These are phyloP conservation scores for Aureobasidium leucospermi DNA, from an alignment of 2,329 filamentous ascomycete genomes.

Conservation along the genomic window DNA sequence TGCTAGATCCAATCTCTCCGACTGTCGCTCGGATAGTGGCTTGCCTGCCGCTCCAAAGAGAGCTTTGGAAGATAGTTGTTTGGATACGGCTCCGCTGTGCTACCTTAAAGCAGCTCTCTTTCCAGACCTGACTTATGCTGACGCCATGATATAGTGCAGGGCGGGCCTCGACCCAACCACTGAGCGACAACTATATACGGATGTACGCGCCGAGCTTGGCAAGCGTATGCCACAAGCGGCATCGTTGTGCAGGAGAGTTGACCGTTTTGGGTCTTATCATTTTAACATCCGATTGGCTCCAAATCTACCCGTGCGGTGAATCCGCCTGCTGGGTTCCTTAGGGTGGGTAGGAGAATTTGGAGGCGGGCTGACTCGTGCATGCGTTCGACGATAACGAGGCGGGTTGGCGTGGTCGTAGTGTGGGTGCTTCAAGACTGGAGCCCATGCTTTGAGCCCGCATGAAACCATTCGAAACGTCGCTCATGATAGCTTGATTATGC, in stretches of 20 bases:
- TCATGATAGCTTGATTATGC: conserved; percentile 18
- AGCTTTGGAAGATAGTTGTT: background rate
- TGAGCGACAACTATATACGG: conserved; percentile 4
- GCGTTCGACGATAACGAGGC: conserved; percentile 11
- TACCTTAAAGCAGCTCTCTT: background rate
- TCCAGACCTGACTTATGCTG: conserved; percentile 9
- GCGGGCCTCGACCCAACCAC: conserved; percentile 3
- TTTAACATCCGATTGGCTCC: background rate
- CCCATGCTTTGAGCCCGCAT: conserved; percentile 13
- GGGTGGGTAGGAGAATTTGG: conserved; percentile 10
- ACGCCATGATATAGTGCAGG: conserved; percentile 2
- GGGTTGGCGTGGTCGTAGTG: conserved; percentile 7
- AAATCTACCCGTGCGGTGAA: background rate
- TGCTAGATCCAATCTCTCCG: conserved; percentile 14
- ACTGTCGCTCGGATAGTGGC: conserved; percentile 2
- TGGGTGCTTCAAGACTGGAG: conserved; percentile 9
- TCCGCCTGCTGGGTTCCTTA: background rate
- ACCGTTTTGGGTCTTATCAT: conserved; percentile 9
- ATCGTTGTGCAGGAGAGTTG: conserved; percentile 7
- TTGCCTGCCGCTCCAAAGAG: background rate
- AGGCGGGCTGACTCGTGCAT: conserved; percentile 14
- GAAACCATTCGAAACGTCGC: conserved; percentile 13
- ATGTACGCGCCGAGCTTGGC: background rate
- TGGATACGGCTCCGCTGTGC: conserved; percentile 11
- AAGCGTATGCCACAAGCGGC: conserved; percentile 10